Conservation (phyloP, 208 protist genomes). For the Angomonas ambiguus region DNA sequence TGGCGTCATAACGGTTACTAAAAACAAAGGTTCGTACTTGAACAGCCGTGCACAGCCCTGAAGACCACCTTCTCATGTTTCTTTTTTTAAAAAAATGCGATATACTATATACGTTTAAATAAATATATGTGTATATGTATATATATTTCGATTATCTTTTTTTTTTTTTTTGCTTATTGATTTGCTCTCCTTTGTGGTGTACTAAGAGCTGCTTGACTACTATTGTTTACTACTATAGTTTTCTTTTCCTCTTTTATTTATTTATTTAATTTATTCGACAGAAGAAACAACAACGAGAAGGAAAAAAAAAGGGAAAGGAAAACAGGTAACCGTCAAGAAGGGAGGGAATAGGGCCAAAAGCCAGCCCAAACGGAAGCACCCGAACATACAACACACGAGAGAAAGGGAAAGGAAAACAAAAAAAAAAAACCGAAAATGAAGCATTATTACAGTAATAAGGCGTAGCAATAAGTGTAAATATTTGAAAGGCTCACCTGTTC, state of each 20-base stretch:
- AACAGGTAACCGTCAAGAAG: not conserved
- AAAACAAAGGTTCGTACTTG: constrained; percentile 31
- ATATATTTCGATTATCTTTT: not conserved
- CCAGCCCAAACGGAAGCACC: too few species aligned
- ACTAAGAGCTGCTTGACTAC: too few species aligned
- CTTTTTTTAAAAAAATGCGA: not conserved
- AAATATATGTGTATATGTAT: constrained; percentile 1
- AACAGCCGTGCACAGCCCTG: not conserved
- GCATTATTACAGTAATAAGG: not conserved
- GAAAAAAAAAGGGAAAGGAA: not conserved
- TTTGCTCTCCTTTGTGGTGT: not conserved
- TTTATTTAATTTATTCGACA: not conserved
- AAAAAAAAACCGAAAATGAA: constrained; percentile 2
- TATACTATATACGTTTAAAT: not conserved
- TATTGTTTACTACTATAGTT: not conserved
- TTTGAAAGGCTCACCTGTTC: not conserved
- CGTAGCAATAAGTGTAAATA: constrained; percentile 2
- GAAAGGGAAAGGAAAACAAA: not conserved
- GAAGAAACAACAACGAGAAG: not conserved
- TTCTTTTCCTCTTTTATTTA: not conserved
- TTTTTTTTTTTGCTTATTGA: not conserved
- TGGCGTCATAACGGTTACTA: constrained; percentile 63
- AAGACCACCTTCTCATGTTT: constrained; percentile 2
- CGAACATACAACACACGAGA: too few species aligned
- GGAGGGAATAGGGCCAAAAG: too few species aligned